These are phyloP conservation scores for Fusarium citri DNA, from an alignment of 2,329 filamentous ascomycete genomes.

Conservation along the genomic window DNA sequence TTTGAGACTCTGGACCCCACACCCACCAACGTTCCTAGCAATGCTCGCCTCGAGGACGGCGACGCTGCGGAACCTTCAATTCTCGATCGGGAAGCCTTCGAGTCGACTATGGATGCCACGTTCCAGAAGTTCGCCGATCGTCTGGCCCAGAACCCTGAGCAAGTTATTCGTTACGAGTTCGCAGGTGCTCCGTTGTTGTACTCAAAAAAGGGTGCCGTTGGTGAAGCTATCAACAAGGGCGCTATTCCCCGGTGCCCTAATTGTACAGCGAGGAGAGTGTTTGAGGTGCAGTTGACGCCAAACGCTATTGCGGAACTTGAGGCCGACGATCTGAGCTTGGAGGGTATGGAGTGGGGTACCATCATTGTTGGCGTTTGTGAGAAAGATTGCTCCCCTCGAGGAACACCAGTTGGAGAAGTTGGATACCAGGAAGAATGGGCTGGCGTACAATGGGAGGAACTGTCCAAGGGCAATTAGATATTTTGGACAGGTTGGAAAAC, in stretches of 20 bases:
- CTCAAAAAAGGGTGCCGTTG: conserved; percentile 79
- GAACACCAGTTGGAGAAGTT: conserved; percentile 69
- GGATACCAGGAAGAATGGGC: conserved; percentile 95
- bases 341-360: conserved; percentile 99
- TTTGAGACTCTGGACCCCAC: conserved; percentile 83
- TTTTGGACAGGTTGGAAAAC: neutral
- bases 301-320: conserved; percentile 92
- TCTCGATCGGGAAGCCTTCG: conserved; percentile 78
- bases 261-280: conserved; percentile 80
- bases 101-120: conserved; percentile 77
- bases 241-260: conserved; percentile 80
- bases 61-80: conserved; percentile 55
- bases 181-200: conserved; percentile 81
- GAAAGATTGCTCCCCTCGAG: conserved; percentile 76
- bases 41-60: conserved; percentile 57
- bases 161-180: conserved; percentile 85
- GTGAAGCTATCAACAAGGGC: conserved; percentile 66
- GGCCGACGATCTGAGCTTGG: conserved; percentile 74
- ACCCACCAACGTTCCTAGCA: conserved; percentile 62
- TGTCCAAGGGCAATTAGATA: conserved; percentile 55
- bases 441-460: conserved; percentile 98
- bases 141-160: conserved; percentile 82
- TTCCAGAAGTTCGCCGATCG: conserved; percentile 86
- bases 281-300: conserved; percentile 93
- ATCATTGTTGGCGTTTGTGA: conserved; percentile 88